phyloP scores from a whole-genome alignment of 805 yeast species.

The Barnettozyma botsteinii region DNA sequence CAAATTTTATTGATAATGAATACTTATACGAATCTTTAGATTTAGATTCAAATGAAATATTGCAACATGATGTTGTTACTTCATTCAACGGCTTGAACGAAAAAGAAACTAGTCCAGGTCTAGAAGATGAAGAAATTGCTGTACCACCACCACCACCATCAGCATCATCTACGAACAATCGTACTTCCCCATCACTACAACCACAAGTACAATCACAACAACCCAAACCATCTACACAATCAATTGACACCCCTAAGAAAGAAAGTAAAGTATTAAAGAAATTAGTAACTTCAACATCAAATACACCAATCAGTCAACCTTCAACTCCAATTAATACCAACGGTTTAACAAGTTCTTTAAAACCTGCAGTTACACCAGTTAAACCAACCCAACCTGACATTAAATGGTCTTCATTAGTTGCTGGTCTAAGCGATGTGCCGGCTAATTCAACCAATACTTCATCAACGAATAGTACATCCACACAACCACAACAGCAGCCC shows the following conservation, averaged over 20 bases:
- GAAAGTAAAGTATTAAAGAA: slow-evolving; percentile 3
- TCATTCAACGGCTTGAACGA: slow-evolving; percentile 18
- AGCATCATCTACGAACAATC: neutral
- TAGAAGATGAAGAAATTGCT: slow-evolving; percentile 6
- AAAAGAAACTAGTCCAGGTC: slow-evolving; percentile 5
- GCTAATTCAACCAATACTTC: slow-evolving; percentile 9
- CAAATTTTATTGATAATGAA: slow-evolving; percentile 89
- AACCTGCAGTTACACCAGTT: slow-evolving; percentile 49
- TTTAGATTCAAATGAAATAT: slow-evolving; percentile 49
- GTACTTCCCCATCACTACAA: slow-evolving; percentile 11
- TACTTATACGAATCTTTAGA: slow-evolving; percentile 85
- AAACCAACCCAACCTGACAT: slow-evolving; percentile 41
- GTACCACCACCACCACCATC: slow-evolving; percentile 3
- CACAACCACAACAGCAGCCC: neutral
- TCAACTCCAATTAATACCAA: no score
- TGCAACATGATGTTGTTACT: slow-evolving; percentile 44
- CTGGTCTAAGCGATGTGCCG: slow-evolving; percentile 5
- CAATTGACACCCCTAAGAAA: slow-evolving; percentile 1
- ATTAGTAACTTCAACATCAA: slow-evolving; percentile 4
- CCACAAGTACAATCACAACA: slow-evolving; percentile 2
- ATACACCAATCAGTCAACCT: neutral
- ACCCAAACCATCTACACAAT: neutral
- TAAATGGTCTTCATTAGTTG: slow-evolving; percentile 41
- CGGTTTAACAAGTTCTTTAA: slow-evolving; percentile 24
- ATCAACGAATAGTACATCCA: slow-evolving; percentile 6